Conservation (phyloP, 139 green algal genomes). For the Chlamydomonas incerta region DNA sequence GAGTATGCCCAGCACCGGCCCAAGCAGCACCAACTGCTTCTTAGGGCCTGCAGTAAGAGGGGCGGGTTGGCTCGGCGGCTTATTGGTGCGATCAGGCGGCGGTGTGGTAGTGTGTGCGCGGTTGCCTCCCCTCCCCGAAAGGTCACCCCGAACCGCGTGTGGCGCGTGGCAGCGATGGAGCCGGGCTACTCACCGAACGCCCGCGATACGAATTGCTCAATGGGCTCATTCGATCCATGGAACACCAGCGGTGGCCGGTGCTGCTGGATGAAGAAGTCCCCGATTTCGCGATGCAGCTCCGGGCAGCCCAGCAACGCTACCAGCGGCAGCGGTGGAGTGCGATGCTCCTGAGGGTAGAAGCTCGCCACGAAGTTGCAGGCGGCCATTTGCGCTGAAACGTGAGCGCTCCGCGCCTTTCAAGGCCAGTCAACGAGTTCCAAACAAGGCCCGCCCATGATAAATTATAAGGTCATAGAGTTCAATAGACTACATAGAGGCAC, state of each 20-base stretch:
- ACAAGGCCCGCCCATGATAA: no score
- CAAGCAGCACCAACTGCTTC: not conserved
- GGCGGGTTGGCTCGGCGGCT: no score
- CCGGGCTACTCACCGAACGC: constrained; percentile 25
- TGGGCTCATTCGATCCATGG: constrained; percentile 34
- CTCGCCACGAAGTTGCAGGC: constrained; percentile 31
- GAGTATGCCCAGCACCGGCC: constrained; percentile 23
- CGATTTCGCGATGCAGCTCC: constrained; percentile 43
- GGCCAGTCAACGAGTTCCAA: no score
- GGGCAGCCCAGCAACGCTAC: constrained; percentile 38
- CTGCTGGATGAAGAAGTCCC: constrained; percentile 51
- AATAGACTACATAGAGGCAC: no score
- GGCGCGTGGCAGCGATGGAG: no score
- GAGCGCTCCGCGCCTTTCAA: no score
- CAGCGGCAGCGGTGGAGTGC: constrained; percentile 46
- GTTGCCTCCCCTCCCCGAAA: no score
- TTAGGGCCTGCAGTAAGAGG: constrained; percentile 23
- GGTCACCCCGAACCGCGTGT: no score
- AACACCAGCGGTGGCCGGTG: constrained; percentile 46
- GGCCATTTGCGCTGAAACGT: no score
- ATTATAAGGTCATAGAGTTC: no score
- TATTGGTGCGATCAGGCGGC: no score
- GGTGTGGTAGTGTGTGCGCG: no score
- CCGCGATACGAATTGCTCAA: constrained; percentile 38
- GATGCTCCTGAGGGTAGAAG: constrained; percentile 46